These are phyloP conservation scores for Botrytis cinerea DNA, from an alignment of 2,329 filamentous ascomycete species.

Conservation along the genomic window DNA sequence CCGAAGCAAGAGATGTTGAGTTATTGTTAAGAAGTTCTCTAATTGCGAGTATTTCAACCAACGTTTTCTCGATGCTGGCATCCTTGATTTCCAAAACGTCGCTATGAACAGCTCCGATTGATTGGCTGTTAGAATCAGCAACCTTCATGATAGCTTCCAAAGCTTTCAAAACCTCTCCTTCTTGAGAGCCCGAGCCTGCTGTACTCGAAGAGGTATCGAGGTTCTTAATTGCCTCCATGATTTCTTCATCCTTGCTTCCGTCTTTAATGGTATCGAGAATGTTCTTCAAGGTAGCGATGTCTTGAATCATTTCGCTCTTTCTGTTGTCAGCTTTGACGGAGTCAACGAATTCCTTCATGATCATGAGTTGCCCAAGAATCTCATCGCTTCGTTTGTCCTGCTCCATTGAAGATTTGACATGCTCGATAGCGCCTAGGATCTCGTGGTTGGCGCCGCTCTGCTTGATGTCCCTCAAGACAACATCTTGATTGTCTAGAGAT, in stretches of 20 bases:
- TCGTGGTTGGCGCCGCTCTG: background rate
- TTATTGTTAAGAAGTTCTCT: conserved; percentile 19
- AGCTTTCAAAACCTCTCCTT: background rate
- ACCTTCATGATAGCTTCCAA: conserved; percentile 15
- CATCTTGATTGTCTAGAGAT: conserved; percentile 11
- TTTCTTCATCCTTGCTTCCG: conserved; percentile 13
- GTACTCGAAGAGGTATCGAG: background rate
- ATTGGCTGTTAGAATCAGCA: conserved; percentile 9
- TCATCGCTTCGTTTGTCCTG: conserved; percentile 9
- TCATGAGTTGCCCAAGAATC: conserved; percentile 3
- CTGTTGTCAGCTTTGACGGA: conserved; percentile 2
- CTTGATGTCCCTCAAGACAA: conserved; percentile 6
- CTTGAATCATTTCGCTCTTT: conserved; percentile 4
- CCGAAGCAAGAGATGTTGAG: conserved; percentile 23
- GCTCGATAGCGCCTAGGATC: background rate
- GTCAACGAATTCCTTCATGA: conserved; percentile 7
- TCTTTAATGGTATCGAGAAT: conserved; percentile 13
- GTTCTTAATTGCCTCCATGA: conserved; percentile 23
- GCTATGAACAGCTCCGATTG: conserved; percentile 9
- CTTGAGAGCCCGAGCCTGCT: background rate
- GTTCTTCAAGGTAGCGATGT: background rate
- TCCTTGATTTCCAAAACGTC: conserved; percentile 18
- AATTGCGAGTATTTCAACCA: conserved; percentile 3
- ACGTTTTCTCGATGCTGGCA: conserved; percentile 15
- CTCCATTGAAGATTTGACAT: conserved; percentile 1